Conservation (phyloP, 2,329 filamentous ascomycete genomes). For the Orbilia ellipsospora region DNA sequence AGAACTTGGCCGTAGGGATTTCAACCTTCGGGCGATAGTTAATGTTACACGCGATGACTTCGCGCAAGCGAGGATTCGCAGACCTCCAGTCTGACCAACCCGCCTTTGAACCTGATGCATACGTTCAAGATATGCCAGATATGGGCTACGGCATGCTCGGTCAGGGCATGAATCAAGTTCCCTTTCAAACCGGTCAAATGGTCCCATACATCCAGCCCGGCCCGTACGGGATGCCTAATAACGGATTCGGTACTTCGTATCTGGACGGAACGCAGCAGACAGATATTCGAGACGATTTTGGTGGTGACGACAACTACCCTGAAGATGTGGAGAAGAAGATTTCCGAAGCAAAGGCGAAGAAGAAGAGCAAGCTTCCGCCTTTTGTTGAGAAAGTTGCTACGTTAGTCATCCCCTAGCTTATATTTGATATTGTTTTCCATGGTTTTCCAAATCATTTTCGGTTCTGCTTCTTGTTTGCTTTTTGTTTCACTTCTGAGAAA, state of each 20-base stretch:
- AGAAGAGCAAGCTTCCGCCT: conserved; percentile 83
- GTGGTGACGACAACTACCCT: conserved; percentile 71
- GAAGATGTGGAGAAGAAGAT: conserved; percentile 81
- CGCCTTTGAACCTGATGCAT: conserved; percentile 42
- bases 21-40: conserved; percentile 32
- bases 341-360: conserved; percentile 81
- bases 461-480: background rate
- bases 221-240: conserved; percentile 32
- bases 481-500: conserved; percentile 11
- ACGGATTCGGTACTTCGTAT: conserved; percentile 40
- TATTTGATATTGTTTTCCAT: conserved; percentile 11
- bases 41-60: conserved; percentile 52
- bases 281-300: conserved; percentile 65
- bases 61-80: conserved; percentile 54
- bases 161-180: conserved; percentile 44
- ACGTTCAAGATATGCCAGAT: conserved; percentile 39
- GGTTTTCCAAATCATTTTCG: background rate
- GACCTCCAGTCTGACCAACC: conserved; percentile 52
- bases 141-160: conserved; percentile 46
- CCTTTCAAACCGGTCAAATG: conserved; percentile 43
- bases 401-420: conserved; percentile 38
- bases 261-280: conserved; percentile 32
- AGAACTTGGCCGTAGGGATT: conserved; percentile 15
- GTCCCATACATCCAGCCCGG: conserved; percentile 49
- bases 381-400: conserved; percentile 83